Evolutionary conservation across 148 eudicot genomes (phyloP).

Genomic region (Rheum nobile): DNA sequence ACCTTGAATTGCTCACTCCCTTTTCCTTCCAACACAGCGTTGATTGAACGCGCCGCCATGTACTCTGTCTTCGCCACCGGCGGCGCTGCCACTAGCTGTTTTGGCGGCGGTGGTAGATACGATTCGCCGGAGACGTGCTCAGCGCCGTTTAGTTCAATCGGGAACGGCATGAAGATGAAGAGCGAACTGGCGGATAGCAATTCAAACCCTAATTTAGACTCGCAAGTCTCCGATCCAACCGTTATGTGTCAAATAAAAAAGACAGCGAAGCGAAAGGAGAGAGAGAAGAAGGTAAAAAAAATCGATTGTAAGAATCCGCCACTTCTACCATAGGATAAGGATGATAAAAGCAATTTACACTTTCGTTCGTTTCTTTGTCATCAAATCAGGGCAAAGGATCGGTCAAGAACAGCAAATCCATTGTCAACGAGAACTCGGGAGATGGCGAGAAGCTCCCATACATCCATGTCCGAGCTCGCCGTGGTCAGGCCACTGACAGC

Average conservation of each 20-base stretch:
- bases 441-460: conserved; percentile 79
- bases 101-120: not conserved
- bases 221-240: conserved; percentile 24
- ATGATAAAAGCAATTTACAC: not conserved
- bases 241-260: conserved; percentile 26
- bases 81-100: not conserved
- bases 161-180: conserved; percentile 26
- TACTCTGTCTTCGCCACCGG: conserved; percentile 38
- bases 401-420: conserved; percentile 54
- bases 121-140: conserved; percentile 19
- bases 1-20: conserved; percentile 23
- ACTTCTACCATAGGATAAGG: not conserved
- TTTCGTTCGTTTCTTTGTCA: not conserved
- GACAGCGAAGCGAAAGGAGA: conserved; percentile 60
- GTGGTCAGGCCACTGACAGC: conserved; percentile 98
- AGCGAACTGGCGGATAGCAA: conserved; percentile 56
- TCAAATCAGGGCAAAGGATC: conserved; percentile 46
- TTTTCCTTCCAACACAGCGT: conserved; percentile 38
- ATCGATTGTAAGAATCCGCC: not conserved
- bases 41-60: conserved; percentile 51
- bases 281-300: conserved; percentile 48
- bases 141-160: conserved; percentile 8
- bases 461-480: conserved; percentile 85
- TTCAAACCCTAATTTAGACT: conserved; percentile 31
- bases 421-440: conserved; percentile 19